Base-by-base conservation (phyloP, 2,329 filamentous ascomycete genomes). In the Talaromyces islandicus region DNA sequence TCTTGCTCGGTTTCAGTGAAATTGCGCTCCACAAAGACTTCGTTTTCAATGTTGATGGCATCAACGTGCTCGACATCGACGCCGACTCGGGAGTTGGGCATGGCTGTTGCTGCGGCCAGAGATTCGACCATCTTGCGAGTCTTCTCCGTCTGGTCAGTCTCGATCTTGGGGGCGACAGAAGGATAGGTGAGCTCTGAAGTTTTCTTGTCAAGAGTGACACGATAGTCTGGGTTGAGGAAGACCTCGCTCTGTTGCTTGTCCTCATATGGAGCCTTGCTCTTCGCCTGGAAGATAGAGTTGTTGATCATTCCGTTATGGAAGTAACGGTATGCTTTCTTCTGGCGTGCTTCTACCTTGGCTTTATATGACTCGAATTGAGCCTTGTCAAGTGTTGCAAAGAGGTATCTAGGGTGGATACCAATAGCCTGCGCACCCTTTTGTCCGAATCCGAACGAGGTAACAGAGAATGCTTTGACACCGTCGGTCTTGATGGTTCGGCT, bases 281-380 rank as follows among this genome's bases (percentile, higher is more conserved):
- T 99, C 75, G 95, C 92, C 64, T 96, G 92, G 78, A 99, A 99
- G 76, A 99, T 85, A 65, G 87, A 91, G 83, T 99, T 97, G 83
- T 96, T 97, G 83, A 97, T 92, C 75, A 99, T 83, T 64, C 93
- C 92, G 70, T 96, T 96, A 81, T 99, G 95, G 87, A 95, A 96
- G 86, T 91, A 97, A 65, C 94, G 87, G 83, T 99, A 99, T 0
- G 94, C 91, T 82, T 93, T 97, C 91, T 97, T 97, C 78, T 99
- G 95, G 65, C 94, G 87, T 43, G 91, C 88, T 71, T 91, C 88
- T 19, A 97, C 91, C 84, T 96, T 97, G 71, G 81, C 79, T 73
- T 88, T 89, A 84, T 99, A 99, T 60, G 85, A 81, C 62, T 85
- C 79, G 77, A 91, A 99, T 56, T 90, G 89, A 54, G 87, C 81